Base-by-base conservation (phyloP, 2,329 filamentous ascomycete genomes). In the Monosporascus sp. region DNA sequence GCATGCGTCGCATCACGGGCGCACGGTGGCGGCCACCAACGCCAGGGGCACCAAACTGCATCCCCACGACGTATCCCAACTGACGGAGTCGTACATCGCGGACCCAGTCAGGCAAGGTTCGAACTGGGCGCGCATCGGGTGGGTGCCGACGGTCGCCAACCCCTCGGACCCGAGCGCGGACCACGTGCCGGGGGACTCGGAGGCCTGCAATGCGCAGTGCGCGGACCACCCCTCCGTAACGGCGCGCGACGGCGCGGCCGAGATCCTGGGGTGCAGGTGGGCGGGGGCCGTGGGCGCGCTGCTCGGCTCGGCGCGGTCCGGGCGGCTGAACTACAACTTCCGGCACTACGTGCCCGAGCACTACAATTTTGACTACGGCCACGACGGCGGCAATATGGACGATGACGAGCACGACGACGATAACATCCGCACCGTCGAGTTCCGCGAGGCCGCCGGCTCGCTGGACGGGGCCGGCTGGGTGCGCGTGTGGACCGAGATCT, bases 391-490 rank as follows among this genome's bases (percentile, higher is more conserved):
- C 6, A 3, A 3, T n/a, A 11, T 3, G 2, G 22, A 22, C 2
- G 4, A 7, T 3, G 22, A 15, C 35, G 43, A 17, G 18, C 5
- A 17, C 25, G 41, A 48, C 50, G 31, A n/a, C 7, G 5, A 2
- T 1, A 56, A 48, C 25, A 24, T 37, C 3, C 53, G 51, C 18
- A 61, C 54, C 24, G 48, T 76, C 46, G 72, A 75, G 63, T 69
- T 70, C 49, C 70, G 73, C 45, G 67, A 71, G 56, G 72, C 67
- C 0, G 57, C 51, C 7, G 70, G 70, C 1, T 62, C 66, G 3
- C 52, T 75, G 15, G 63, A 72, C 41, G 56, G 66, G 8, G 59
- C 60, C 1, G 56, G 52, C 3, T 76, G 72, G 72, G 57, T 59
- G 15, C 57, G 57, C 18, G 24, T 27, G n/a, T 46, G 43, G 43